Base-by-base conservation (phyloP, 2,329 filamentous ascomycete species). In the Pyrenophora graminea region DNA sequence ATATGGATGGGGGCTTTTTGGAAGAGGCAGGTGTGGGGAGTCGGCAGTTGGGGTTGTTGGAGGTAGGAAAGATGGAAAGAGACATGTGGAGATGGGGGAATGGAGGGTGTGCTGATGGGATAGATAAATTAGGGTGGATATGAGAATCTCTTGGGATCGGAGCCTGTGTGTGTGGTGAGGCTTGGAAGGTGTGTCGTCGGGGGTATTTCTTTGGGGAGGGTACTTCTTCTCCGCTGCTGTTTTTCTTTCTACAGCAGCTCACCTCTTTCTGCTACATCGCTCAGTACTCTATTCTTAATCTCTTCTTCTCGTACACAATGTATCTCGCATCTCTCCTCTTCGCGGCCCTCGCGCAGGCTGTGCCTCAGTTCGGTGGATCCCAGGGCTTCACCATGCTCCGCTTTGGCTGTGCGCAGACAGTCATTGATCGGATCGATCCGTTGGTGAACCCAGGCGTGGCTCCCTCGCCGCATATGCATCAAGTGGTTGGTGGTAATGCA, bases 401-500 rank as follows among this genome's bases (percentile, higher is more conserved):
- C 47, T 70, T 70, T 53, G 67, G 67, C 36, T 70, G 67, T 37
- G 56, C 67, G 7, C 66, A 70, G 41, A 60, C 62, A 8, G 65
- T 68, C 37, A 67, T 70, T 43, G 67, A 70, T 39, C 60, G 67
- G 7, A 59, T 70, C 18, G 67, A 70, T 39, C 67, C 67, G 19
- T 53, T 70, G 10, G 72, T 75, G 40, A 73, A 73, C 48, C 73
- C 74, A 0, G 73, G 73, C 9, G 55, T 60, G 25, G 47, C 62
- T 2, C 70, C 64, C 2, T 71, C 69, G 0, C 67, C 70, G 1
- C 73, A 76, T 45, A 59, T 69, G 49, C 73, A 76, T 55, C 74
- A 76, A 56, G 67, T 76, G 39, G 73, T 71, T 2, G 74, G 74
- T 21, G 77, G 77, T 3, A 75, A 79, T 53, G 75, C 74, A 1